These are phyloP conservation scores for Scleroderma bovista DNA, from an alignment of 768 basidiomycete species.

Conservation along the genomic window DNA sequence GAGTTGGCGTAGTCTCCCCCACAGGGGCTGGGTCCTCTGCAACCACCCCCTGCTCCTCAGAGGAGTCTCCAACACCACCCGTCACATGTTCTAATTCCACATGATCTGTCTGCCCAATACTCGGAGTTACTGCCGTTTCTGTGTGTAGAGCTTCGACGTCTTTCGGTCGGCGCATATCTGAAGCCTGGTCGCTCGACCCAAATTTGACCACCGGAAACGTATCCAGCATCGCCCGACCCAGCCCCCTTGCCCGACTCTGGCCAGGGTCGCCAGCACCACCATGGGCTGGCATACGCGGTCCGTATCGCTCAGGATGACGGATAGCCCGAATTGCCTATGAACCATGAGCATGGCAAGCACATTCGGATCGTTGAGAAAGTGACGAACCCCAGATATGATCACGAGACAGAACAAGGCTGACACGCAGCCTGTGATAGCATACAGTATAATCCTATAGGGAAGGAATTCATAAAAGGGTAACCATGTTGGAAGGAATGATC, in stretches of 20 bases:
- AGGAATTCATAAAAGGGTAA: constrained; percentile 5
- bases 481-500: constrained; percentile 13
- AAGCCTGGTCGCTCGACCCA: constrained; percentile 26
- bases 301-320: constrained; percentile 88
- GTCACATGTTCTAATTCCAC: constrained; percentile 9
- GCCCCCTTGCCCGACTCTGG: constrained; percentile 74
- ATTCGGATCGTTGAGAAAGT: constrained; percentile 1
- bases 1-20: not conserved
- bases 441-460: constrained; percentile 66
- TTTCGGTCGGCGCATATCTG: constrained; percentile 16
- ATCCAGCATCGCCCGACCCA: constrained; percentile 90
- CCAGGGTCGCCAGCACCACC: constrained; percentile 32
- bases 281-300: constrained; percentile 50
- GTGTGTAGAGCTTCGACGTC: constrained; percentile 27
- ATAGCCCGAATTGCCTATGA: constrained; percentile 71
- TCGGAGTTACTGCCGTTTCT: not conserved
- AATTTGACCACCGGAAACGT: constrained; percentile 96
- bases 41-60: not conserved
- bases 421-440: constrained; percentile 86
- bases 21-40: constrained; percentile 4
- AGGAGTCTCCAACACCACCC: not conserved
- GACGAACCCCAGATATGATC: constrained; percentile 73
- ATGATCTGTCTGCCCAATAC: constrained; percentile 4
- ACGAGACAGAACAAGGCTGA: constrained; percentile 80
- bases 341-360: constrained; percentile 4